Base-by-base conservation (phyloP, 2,329 filamentous ascomycete genomes). In the Knufia petricola region DNA sequence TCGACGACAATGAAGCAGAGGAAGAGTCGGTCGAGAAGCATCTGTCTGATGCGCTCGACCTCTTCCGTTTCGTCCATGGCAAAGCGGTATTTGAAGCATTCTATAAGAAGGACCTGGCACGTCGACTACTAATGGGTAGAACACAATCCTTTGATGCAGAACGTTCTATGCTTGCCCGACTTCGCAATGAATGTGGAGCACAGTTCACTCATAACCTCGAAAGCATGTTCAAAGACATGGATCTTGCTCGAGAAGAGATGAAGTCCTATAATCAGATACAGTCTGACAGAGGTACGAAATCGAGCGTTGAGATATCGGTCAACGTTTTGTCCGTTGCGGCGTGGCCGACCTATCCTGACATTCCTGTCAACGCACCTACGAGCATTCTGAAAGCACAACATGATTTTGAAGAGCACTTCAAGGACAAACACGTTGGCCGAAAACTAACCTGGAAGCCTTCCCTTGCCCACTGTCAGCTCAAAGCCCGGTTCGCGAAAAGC, bases 171-270 rank as follows among this genome's bases (percentile, higher is more conserved):
- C 76, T 98, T 41, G 76, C 85, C 21, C 87, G 94, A 57, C 74
- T 98, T 23, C 90, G 92, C 68, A 85, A 82, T 57, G 92, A 98
- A 70, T 98, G 92, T 62, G 92, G 92, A 32, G 84, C 86, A 12
- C 85, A 80, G 58, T 96, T 98, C 64, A 98, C 92, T 0, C 89
- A 95, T 63, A 98, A 98, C 60, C 74, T 99, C 0, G 94, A 99
- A 67, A 87, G 90, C 54, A 99, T 99, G 92, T 98, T 99, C 73
- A 95, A 94, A 65, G 92, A 99, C 61, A 87, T 96, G 65, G 89
- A 95, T 62, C 76, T 95, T 17, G 86, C 86, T 10, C 84, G 85
- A 52, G 92, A 96, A 59, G 90, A 96, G 63, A 94, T 96, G 84
- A 69, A 76, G n/a, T 79, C 84, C 0, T 98, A 94, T 69, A 92